Base-by-base conservation (phyloP, 2,329 filamentous ascomycete species). In the Dactylellina drechsleri region DNA sequence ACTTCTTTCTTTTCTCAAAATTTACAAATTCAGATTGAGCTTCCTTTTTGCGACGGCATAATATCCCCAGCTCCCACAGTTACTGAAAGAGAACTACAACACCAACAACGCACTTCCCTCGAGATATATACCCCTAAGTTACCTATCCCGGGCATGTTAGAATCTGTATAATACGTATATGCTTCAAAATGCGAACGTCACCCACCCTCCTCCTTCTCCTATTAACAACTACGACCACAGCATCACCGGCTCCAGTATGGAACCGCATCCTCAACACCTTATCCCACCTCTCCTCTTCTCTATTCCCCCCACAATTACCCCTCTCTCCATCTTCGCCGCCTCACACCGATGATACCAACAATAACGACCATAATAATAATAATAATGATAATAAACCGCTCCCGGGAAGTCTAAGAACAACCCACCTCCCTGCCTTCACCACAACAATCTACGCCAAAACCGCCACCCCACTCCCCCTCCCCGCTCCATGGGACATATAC, bases 391-490 rank as follows among this genome's bases (percentile, higher is more conserved):
- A 36, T 7, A 36, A 10, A 23, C 62, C 50, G 10, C 64, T 47
- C 12, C 71, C 71, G 10, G 64, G 71, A 50, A 53, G 47, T 12
- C 36, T 64, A 5, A 57, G 57, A 54, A 75, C 71, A 8, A 64
- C 45, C 23, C 64, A 75, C 45, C 57, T 68, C 10, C 71, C 71
- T 43, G 71, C 71, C 20, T 18, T 47, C 20, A 75, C 64, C 8
- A 62, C 64, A 40, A 75, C 71, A 53, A 56, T 75, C 47, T 56
- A 75, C 53, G 71, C 71, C n/a, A 75, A 52, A 64, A 67, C 64
- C n/a, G 53, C 50, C 31, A 75, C 71, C 1, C 58, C 71, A 12
- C 45, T 75, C 16, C 71, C 71, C n/a, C 53, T 75, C 16, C 71
- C 71, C 16, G 31, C 43, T 16, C 58, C 71, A 15, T 75, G 71